Percentiles rank a stretch among this genome's conserved stretches.
Evolutionary conservation across 169 alveolate genomes (phyloP).

Genomic region (Cryptosporidium meleagridis): DNA sequence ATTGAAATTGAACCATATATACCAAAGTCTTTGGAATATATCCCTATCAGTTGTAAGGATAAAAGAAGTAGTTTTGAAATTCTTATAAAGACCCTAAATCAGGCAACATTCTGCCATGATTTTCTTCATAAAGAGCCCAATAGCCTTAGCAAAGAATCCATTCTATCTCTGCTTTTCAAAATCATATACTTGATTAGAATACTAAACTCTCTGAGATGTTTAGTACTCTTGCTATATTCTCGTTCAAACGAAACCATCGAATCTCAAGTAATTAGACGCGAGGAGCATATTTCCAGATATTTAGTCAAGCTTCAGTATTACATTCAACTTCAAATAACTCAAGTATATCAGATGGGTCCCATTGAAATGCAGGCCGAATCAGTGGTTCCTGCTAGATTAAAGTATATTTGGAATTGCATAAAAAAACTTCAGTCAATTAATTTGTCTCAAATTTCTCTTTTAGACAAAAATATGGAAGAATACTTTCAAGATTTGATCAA

Average conservation of each 20-base stretch:
- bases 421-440: background rate
- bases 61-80: slow-evolving; percentile 6
- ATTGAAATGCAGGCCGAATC: background rate
- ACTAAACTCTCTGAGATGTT: slow-evolving; percentile 28
- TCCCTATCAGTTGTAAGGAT: background rate
- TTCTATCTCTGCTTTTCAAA: slow-evolving; percentile 17
- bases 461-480: background rate
- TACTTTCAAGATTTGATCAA: background rate
- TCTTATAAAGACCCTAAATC: background rate
- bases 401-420: slow-evolving; percentile 9
- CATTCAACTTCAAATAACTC: slow-evolving; percentile 20
- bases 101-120: background rate
- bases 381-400: background rate
- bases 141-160: background rate
- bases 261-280: slow-evolving; percentile 7
- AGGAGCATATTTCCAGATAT: slow-evolving; percentile 29
- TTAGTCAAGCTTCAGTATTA: slow-evolving; percentile 29
- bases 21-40: slow-evolving; percentile 38
- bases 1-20: slow-evolving; percentile 42
- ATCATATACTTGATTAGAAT: slow-evolving; percentile 11
- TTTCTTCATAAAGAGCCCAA: background rate
- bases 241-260: slow-evolving; percentile 27
- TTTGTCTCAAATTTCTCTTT: background rate
- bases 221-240: slow-evolving; percentile 30
- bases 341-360: background rate